Evolutionary conservation across 257 asterid species (phyloP), one percentile per base, ranked within the genome.

Genomic region (Linderniella brevidens): DNA sequence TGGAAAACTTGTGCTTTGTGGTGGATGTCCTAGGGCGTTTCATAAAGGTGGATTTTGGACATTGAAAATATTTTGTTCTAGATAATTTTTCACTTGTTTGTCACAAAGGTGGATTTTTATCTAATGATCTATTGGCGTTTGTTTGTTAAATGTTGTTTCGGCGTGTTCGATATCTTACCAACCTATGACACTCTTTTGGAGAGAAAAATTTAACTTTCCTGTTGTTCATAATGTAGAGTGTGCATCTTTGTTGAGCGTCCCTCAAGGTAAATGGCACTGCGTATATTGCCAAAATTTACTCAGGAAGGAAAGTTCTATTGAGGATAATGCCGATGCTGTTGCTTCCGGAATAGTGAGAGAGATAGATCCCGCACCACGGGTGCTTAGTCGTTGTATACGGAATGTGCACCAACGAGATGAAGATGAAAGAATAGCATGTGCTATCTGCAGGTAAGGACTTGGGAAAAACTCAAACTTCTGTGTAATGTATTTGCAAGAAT

Each of bases 1-100:
- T 75, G 99, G 99, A 54, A 75, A 75, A 58, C 93, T 90, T 62
- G 94, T 86, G 65, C 93, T 77, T 47, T 90, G 99, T 75, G 93
- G 86, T 75, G 99, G 96, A 59, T 90, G 99, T 69, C 99, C 99
- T 49, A 82, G 94, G 71, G 85, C 99, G 58, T 90, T 90, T 65
- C 99, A 90, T 59, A 90, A 72, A 90, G 99, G 99, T 90, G 61
- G n/a, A 59, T 63, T 68, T 54, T 50, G 52, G 49, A 55, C 46
- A 35, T 32, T 40, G 40, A 50, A n/a, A 49, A 37, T 51, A 25
- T 25, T 6, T 25, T 25, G 4, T 25, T 25, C 32, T 25, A 25
- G 32, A 25, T 25, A 6, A 2, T 25, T 25, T 25, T 25, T 6
- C 3, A 25, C 32, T 25, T 25, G 32, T 25, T 25, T 25, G 6